phyloP scores from a whole-genome alignment of 768 basidiomycete genomes.

The Stropharia rugosoannulata region DNA sequence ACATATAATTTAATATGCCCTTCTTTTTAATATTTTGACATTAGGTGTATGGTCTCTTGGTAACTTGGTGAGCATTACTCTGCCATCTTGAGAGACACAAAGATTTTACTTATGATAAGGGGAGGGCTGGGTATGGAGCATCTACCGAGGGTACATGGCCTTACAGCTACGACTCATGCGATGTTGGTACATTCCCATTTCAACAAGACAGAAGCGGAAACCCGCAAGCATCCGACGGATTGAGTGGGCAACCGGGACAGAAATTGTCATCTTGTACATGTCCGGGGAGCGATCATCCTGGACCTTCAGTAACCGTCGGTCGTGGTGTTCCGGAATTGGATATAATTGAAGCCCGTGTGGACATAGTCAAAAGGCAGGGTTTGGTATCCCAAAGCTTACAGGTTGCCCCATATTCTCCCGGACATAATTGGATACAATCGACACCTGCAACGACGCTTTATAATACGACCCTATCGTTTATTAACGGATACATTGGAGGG shows the following conservation, averaged over 20 bases:
- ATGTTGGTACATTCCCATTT: slow-evolving; percentile 83
- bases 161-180: slow-evolving; percentile 83
- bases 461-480: slow-evolving; percentile 45
- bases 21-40: background rate
- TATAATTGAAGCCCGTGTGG: slow-evolving; percentile 81
- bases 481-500: slow-evolving; percentile 73
- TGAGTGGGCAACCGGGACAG: slow-evolving; percentile 87
- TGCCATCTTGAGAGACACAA: background rate
- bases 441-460: slow-evolving; percentile 53
- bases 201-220: slow-evolving; percentile 64
- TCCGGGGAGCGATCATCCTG: slow-evolving; percentile 82
- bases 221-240: slow-evolving; percentile 58
- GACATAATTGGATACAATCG: slow-evolving; percentile 59
- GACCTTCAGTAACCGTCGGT: slow-evolving; percentile 65
- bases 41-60: slow-evolving; percentile 76
- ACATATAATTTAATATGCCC: background rate
- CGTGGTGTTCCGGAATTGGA: slow-evolving; percentile 93
- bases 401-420: slow-evolving; percentile 73
- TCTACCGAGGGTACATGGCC: slow-evolving; percentile 89
- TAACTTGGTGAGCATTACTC: slow-evolving; percentile 47
- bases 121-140: slow-evolving; percentile 87
- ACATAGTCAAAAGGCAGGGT: slow-evolving; percentile 48
- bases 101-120: slow-evolving; percentile 30
- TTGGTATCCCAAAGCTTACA: slow-evolving; percentile 83
- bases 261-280: slow-evolving; percentile 88